Evolutionary conservation across 306 rosid genomes (phyloP).

Genomic region (Vigna unguiculata): DNA sequence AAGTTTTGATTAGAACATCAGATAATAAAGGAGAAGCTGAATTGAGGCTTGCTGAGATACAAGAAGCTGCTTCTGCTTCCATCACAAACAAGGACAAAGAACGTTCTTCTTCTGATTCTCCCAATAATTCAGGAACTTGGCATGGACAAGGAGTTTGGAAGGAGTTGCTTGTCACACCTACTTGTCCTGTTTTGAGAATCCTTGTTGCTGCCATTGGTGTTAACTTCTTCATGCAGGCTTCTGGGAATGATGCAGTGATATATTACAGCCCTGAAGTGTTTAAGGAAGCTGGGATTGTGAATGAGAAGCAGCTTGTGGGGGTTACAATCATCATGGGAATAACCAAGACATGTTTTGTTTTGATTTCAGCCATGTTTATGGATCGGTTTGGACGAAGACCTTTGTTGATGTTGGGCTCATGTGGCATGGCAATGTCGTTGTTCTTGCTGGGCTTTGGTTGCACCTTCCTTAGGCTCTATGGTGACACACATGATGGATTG

Average conservation of each 20-base stretch:
- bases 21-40: conserved; percentile 65
- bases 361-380: conserved; percentile 63
- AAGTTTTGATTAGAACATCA: conserved; percentile 63
- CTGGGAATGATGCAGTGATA: conserved; percentile 95
- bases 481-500: conserved; percentile 53
- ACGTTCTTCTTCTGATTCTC: neutral
- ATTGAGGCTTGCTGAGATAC: conserved; percentile 61
- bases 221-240: conserved; percentile 93
- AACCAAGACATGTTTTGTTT: conserved; percentile 62
- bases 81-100: neutral
- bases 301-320: conserved; percentile 60
- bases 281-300: conserved; percentile 67
- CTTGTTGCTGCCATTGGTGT: conserved; percentile 77
- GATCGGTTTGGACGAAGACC: conserved; percentile 82
- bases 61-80: conserved; percentile 47
- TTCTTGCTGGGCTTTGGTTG: conserved; percentile 72
- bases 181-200: conserved; percentile 59
- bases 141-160: conserved; percentile 72
- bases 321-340: conserved; percentile 77
- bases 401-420: conserved; percentile 69
- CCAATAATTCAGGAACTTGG: neutral
- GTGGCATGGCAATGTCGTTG: conserved; percentile 67
- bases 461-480: conserved; percentile 45
- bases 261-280: conserved; percentile 82
- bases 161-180: conserved; percentile 64